Conservation (phyloP, 1,284 basidiomycete genomes). For the Cutaneotrichosporon cyanovorans region DNA sequence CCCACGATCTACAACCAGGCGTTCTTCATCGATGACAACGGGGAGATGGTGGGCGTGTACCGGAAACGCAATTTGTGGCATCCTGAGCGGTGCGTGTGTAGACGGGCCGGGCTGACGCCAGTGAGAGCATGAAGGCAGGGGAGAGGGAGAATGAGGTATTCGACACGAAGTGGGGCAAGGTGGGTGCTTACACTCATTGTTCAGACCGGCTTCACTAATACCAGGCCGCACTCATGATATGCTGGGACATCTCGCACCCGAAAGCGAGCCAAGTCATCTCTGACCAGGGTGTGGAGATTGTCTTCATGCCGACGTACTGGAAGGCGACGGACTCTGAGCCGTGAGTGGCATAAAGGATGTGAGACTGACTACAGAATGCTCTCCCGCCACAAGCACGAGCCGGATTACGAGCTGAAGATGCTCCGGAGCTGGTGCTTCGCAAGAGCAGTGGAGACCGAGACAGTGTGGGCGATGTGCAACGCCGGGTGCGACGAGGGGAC, state of each 20-base stretch:
- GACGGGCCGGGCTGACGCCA: constrained; percentile 10
- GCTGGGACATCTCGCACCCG: constrained; percentile 44
- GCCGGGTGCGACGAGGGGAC: constrained; percentile 29
- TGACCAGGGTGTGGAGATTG: constrained; percentile 36
- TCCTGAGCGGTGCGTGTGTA: constrained; percentile 36
- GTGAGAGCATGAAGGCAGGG: constrained; percentile 39
- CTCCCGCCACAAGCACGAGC: constrained; percentile 9
- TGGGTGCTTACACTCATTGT: constrained; percentile 30
- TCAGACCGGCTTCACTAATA: neutral
- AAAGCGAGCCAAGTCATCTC: constrained; percentile 31
- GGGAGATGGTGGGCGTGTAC: constrained; percentile 31
- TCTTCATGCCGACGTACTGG: constrained; percentile 45
- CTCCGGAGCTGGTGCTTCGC: constrained; percentile 31
- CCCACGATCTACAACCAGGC: constrained; percentile 35
- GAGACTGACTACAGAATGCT: constrained; percentile 5
- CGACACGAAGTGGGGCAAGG: constrained; percentile 41
- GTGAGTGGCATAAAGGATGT: constrained; percentile 19
- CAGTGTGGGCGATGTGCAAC: constrained; percentile 40
- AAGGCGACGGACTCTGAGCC: constrained; percentile 40
- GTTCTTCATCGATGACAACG: constrained; percentile 38
- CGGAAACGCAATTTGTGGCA: constrained; percentile 46
- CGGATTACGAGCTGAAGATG: constrained; percentile 29
- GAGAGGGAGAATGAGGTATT: constrained; percentile 32
- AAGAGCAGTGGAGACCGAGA: constrained; percentile 41
- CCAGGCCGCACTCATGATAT: constrained; percentile 15